These are phyloP conservation scores for Sphaerobolus stellatus DNA, from an alignment of 1,284 basidiomycete genomes.

Conservation along the genomic window DNA sequence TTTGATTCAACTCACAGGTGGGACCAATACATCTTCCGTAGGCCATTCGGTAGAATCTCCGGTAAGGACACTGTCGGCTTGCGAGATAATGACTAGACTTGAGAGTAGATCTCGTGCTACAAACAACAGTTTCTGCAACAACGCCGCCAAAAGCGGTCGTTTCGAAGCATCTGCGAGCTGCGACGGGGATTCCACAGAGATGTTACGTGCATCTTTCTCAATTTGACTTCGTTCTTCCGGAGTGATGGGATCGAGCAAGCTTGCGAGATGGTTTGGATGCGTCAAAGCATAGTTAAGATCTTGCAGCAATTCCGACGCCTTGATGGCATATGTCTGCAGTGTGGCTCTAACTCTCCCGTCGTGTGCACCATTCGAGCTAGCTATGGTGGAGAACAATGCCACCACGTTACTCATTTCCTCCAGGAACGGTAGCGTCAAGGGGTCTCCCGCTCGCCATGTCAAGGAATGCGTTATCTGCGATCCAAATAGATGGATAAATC, in stretches of 20 bases:
- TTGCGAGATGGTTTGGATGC: conserved; percentile 85
- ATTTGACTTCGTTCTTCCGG: conserved; percentile 67
- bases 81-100: conserved; percentile 70
- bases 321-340: conserved; percentile 63
- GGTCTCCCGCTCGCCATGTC: conserved; percentile 75
- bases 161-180: conserved; percentile 60
- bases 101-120: conserved; percentile 68
- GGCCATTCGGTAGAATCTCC: conserved; percentile 72
- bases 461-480: conserved; percentile 77
- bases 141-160: conserved; percentile 65
- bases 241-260: conserved; percentile 78
- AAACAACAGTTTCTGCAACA: conserved; percentile 69
- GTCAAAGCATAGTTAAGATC: conserved; percentile 87
- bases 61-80: conserved; percentile 66
- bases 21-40: conserved; percentile 60
- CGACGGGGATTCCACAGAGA: conserved; percentile 33
- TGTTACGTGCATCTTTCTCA: conserved; percentile 52
- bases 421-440: conserved; percentile 68
- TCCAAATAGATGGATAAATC: conserved; percentile 82
- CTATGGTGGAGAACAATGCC: conserved; percentile 72
- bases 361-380: conserved; percentile 24
- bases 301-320: conserved; percentile 75
- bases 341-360: conserved; percentile 51
- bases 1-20: conserved; percentile 59
- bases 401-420: conserved; percentile 82